These are phyloP conservation scores for Coemansia asiatica DNA, from an alignment of 192 early-diverging fungal species.

Conservation along the genomic window DNA sequence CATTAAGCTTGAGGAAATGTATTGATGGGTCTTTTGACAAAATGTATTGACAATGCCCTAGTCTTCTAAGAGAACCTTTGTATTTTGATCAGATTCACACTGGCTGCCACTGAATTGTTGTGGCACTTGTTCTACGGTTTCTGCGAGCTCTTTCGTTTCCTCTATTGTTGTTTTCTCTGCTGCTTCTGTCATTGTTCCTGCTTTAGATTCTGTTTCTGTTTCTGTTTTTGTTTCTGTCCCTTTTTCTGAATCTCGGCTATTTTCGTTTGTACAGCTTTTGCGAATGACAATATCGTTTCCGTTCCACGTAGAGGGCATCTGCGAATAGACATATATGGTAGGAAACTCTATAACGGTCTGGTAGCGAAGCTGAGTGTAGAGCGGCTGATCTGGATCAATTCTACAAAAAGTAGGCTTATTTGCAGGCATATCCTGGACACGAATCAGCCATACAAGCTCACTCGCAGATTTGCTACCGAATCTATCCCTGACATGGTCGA, in stretches of 20 bases:
- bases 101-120: too few species aligned
- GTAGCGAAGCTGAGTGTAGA: constrained; percentile 51
- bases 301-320: constrained; percentile 11
- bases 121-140: too few species aligned
- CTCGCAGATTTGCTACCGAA: constrained; percentile 5
- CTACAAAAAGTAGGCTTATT: constrained; percentile 55
- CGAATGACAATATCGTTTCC: constrained; percentile 16
- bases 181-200: not conserved
- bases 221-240: not conserved
- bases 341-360: constrained; percentile 59
- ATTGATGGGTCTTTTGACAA: too few species aligned
- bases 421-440: constrained; percentile 36
- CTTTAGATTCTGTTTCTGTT: not conserved
- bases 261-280: not conserved
- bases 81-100: too few species aligned
- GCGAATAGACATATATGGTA: constrained; percentile 41
- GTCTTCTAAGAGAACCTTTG: too few species aligned
- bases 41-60: too few species aligned
- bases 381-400: constrained; percentile 29
- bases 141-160: too few species aligned
- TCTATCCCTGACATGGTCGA: not conserved
- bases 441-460: constrained; percentile 20
- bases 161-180: too few species aligned
- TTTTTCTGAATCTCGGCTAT: not conserved
- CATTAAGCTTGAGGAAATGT: too few species aligned